phyloP scores from a whole-genome alignment of 371 early-diverging fungal genomes.

The Mortierella sp. region DNA sequence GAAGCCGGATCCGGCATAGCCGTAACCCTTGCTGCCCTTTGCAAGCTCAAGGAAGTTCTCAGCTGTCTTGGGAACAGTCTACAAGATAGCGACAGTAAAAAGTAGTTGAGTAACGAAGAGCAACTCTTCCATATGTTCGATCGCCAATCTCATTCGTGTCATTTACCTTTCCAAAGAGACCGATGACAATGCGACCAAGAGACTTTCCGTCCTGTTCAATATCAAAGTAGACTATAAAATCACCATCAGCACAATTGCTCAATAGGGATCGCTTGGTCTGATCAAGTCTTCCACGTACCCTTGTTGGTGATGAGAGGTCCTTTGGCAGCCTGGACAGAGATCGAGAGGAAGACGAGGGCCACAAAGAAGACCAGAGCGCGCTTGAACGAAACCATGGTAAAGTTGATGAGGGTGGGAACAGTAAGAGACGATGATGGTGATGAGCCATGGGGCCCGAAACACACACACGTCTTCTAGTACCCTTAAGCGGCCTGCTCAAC shows the following conservation, averaged over 20 bases:
- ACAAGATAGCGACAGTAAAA: slow-evolving; percentile 11
- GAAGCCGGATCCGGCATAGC: slow-evolving; percentile 91
- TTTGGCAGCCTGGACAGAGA: slow-evolving; percentile 32
- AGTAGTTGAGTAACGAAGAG: no score
- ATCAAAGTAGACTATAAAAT: slow-evolving; percentile 84
- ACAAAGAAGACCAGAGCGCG: slow-evolving; percentile 32
- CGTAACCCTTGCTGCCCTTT: slow-evolving; percentile 84
- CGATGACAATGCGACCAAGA: slow-evolving; percentile 88
- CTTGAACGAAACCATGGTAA: slow-evolving; percentile 46
- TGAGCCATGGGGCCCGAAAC: no score
- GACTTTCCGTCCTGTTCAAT: slow-evolving; percentile 86
- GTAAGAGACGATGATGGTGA: no score
- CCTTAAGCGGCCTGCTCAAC: no score
- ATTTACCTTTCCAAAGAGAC: slow-evolving; percentile 78
- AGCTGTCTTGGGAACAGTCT: slow-evolving; percentile 85
- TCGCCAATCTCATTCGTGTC: no score
- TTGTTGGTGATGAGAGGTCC: slow-evolving; percentile 53
- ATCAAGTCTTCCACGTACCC: slow-evolving; percentile 15
- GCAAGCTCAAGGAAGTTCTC: slow-evolving; percentile 94
- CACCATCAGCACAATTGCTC: no score
- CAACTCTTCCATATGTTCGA: no score
- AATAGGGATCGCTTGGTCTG: no score
- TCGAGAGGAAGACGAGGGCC: slow-evolving; percentile 34
- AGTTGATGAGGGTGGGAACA: slow-evolving; percentile 13
- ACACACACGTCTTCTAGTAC: no score